Conservation (phyloP, 805 yeast species). For the Candida michaelii region DNA sequence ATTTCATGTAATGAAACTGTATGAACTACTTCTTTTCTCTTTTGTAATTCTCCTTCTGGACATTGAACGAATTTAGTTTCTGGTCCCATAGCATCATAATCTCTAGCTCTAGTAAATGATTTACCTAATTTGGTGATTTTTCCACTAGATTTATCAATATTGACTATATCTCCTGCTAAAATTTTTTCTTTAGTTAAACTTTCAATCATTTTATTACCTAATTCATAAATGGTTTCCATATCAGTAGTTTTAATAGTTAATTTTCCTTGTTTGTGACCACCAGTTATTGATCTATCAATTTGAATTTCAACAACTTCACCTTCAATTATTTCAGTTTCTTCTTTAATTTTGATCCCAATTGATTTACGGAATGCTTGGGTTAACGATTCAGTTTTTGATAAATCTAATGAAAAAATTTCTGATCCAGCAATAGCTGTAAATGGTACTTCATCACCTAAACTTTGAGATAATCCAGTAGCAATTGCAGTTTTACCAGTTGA, state of each 20-base stretch:
- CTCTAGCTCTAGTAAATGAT: constrained; percentile 93
- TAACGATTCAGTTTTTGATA: constrained; percentile 92
- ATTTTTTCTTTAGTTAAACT: constrained; percentile 93
- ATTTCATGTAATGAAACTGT: constrained; percentile 97
- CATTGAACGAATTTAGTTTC: constrained; percentile 97
- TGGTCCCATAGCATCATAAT: constrained; percentile 98
- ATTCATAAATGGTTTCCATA: constrained; percentile 97
- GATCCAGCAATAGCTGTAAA: constrained; percentile 94
- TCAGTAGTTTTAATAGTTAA: constrained; percentile 96
- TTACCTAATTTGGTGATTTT: constrained; percentile 92
- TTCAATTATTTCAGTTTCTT: constrained; percentile 95
- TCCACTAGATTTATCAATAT: constrained; percentile 94
- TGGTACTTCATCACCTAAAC: constrained; percentile 78
- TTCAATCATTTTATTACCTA: constrained; percentile 92
- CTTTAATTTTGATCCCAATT: constrained; percentile 92
- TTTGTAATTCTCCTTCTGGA: constrained; percentile 98
- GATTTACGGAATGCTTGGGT: constrained; percentile 96
- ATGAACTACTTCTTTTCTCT: constrained; percentile 92
- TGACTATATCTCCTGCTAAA: constrained; percentile 93
- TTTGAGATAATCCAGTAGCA: constrained; percentile 88
- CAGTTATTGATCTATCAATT: constrained; percentile 89
- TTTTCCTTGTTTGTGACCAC: constrained; percentile 98
- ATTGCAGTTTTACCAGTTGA: constrained; percentile 98
- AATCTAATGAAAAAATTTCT: constrained; percentile 87
- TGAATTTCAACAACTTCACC: constrained; percentile 98